phyloP scores from a whole-genome alignment of 2,329 filamentous ascomycete genomes.

The Arthrobotrys sinensis region DNA sequence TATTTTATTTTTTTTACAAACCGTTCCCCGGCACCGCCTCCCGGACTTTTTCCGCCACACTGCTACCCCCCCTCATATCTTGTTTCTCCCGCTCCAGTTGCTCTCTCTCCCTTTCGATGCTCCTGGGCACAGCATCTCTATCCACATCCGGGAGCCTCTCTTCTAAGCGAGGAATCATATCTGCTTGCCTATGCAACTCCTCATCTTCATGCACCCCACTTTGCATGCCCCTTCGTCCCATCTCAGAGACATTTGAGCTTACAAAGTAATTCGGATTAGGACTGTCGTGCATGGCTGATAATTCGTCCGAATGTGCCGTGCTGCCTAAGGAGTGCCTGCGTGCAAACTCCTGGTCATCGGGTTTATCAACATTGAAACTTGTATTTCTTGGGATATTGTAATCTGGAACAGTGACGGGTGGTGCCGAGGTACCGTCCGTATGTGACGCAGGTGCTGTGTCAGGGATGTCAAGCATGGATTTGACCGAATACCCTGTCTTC shows the following conservation, averaged over 20 bases:
- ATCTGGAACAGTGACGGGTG: constrained; percentile 6
- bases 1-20: background rate
- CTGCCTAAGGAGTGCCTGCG: constrained; percentile 37
- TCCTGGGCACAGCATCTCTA: constrained; percentile 42
- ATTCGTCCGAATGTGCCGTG: constrained; percentile 38
- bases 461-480: constrained; percentile 47
- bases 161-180: constrained; percentile 49
- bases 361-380: constrained; percentile 22
- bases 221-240: constrained; percentile 4
- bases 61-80: constrained; percentile 19
- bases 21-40: constrained; percentile 53
- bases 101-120: constrained; percentile 32
- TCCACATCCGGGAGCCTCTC: constrained; percentile 22
- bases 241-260: constrained; percentile 22
- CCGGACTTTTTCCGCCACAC: constrained; percentile 50
- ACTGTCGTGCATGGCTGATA: constrained; percentile 40
- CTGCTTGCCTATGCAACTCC: constrained; percentile 50
- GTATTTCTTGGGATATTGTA: constrained; percentile 16
- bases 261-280: constrained; percentile 59
- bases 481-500: constrained; percentile 40
- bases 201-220: constrained; percentile 42
- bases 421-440: constrained; percentile 2
- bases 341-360: constrained; percentile 38
- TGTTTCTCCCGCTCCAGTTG: constrained; percentile 13
- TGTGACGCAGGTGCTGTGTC: constrained; percentile 17